Conservation (phyloP, 257 asterid species). For the Scutellaria barbata region DNA sequence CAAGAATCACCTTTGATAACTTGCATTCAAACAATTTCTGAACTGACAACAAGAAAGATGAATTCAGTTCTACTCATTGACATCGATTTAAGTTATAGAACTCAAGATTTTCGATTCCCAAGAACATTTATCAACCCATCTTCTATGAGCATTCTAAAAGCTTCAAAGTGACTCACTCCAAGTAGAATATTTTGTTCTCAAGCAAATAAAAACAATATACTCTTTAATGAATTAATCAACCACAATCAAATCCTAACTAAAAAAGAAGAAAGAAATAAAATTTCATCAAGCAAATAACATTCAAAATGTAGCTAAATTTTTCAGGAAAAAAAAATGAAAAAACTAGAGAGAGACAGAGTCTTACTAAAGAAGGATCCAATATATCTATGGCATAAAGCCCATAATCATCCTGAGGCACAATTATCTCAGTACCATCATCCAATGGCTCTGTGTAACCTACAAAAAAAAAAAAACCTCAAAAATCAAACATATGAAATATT, state of each 20-base stretch:
- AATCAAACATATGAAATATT: not conserved
- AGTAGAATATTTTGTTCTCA: too few relatives aligned
- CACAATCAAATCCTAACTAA: not conserved
- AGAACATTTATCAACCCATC: too few relatives aligned
- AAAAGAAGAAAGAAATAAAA: too few relatives aligned
- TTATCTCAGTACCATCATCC: slow-evolving; percentile 69
- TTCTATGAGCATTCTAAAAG: too few relatives aligned
- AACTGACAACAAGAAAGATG: not conserved
- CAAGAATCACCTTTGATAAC: not conserved
- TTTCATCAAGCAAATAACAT: not conserved
- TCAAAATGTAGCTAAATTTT: too few relatives aligned
- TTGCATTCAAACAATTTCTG: not conserved
- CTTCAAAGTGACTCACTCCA: too few relatives aligned
- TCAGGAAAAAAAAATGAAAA: not conserved
- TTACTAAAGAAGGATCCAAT: slow-evolving; percentile 89
- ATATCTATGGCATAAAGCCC: slow-evolving; percentile 95
- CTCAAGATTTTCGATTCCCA: not conserved
- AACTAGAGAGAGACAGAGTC: slow-evolving; percentile 30
- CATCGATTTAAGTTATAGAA: not conserved
- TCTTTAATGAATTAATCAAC: not conserved
- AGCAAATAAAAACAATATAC: not conserved
- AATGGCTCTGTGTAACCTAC: slow-evolving; percentile 87
- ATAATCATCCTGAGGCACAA: slow-evolving; percentile 93
- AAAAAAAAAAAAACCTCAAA: not conserved
- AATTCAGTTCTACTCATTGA: not conserved